Evolutionary conservation across 177 flowering plant genomes (phyloP).

Genomic region (Telopea speciosissima): DNA sequence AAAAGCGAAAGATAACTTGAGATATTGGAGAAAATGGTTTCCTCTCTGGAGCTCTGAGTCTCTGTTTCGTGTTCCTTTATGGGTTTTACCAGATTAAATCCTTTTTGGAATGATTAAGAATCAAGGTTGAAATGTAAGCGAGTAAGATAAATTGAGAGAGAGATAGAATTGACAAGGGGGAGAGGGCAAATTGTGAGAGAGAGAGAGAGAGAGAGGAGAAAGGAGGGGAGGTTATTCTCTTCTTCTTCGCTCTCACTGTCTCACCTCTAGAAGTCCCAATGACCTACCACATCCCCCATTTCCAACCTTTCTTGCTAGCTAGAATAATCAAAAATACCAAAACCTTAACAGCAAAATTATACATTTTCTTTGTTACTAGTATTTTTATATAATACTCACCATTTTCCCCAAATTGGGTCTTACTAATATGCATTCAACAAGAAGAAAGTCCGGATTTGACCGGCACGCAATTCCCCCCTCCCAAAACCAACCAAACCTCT

Average conservation of each 20-base stretch:
- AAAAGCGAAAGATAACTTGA: no score
- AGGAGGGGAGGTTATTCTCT: background rate
- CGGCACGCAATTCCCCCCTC: no score
- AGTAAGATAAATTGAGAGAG: no score
- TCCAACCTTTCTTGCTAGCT: background rate
- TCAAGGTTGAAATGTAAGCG: background rate
- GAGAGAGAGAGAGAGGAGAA: background rate
- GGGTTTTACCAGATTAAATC: no score
- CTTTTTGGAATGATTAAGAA: no score
- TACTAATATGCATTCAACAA: background rate
- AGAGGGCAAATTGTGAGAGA: no score
- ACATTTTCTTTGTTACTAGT: background rate
- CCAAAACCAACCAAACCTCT: no score
- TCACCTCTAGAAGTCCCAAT: background rate
- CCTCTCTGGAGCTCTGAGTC: no score
- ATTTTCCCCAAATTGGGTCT: background rate
- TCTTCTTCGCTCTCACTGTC: background rate
- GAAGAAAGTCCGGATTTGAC: background rate
- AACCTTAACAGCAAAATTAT: background rate
- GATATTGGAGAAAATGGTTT: no score
- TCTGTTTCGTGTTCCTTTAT: no score
- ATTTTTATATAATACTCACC: background rate
- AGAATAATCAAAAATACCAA: background rate
- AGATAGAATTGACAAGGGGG: no score
- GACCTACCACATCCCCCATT: background rate